These are phyloP conservation scores for Oryza meyeriana DNA, from an alignment of 176 grass and related monocot genomes.

Conservation along the genomic window DNA sequence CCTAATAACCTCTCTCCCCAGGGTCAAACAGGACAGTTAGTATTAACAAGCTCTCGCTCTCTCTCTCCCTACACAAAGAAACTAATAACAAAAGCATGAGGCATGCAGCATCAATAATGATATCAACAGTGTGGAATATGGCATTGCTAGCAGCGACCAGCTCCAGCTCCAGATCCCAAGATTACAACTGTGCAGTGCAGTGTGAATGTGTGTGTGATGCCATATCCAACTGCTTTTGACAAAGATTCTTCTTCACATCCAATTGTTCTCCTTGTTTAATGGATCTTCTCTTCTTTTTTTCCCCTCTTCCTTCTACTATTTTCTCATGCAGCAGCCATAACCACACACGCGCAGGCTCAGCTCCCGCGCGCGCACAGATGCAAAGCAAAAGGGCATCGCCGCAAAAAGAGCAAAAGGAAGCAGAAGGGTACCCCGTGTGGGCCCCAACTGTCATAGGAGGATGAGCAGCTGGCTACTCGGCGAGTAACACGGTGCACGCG, in stretches of 20 bases:
- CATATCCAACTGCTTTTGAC: constrained; percentile 16
- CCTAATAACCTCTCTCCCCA: constrained; percentile 9
- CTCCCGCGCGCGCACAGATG: background rate
- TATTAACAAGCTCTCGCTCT: background rate
- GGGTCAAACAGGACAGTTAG: constrained; percentile 35
- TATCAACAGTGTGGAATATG: constrained; percentile 26
- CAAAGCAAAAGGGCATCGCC: constrained; percentile 28
- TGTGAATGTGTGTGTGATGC: background rate
- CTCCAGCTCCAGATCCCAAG: constrained; percentile 41
- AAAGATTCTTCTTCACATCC: constrained; percentile 43
- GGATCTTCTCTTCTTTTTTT: constrained; percentile 11
- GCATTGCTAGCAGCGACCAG: background rate
- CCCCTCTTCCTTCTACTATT: background rate
- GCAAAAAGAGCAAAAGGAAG: constrained; percentile 21
- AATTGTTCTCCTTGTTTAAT: constrained; percentile 17
- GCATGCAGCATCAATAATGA: constrained; percentile 24
- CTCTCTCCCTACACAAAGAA: background rate
- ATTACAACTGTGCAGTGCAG: constrained; percentile 26
- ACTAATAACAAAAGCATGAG: background rate
- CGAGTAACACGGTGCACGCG: constrained; percentile 34
- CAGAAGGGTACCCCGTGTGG: background rate
- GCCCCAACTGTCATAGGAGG: constrained; percentile 28
- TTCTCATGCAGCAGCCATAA: background rate
- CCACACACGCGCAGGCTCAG: background rate
- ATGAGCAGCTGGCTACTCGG: background rate